Evolutionary conservation across 441 rosid genomes (phyloP).

Genomic region (Isatis lusitanica): DNA sequence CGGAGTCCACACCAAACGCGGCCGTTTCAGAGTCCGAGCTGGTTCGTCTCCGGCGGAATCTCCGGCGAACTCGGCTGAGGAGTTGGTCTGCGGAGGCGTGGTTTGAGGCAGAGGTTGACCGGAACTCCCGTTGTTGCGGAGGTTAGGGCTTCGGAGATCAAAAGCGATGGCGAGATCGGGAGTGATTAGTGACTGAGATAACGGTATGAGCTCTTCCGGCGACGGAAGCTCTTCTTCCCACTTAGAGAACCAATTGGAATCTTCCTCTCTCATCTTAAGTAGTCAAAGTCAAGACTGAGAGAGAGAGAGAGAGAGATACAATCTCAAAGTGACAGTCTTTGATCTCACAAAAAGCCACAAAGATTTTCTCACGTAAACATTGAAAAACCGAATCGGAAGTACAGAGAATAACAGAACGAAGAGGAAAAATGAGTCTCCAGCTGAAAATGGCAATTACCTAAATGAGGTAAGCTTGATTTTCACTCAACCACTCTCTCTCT

Average conservation of each 20-base stretch:
- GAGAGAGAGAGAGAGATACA: background rate
- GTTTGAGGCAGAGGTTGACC: constrained; percentile 43
- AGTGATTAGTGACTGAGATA: constrained; percentile 82
- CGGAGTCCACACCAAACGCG: constrained; percentile 91
- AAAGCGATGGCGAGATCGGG: constrained; percentile 92
- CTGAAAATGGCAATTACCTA: background rate
- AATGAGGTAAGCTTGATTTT: background rate
- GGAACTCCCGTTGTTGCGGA: constrained; percentile 29
- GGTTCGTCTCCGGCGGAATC: constrained; percentile 64
- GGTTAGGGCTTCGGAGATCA: constrained; percentile 55
- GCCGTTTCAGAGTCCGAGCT: constrained; percentile 79
- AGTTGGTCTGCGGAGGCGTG: constrained; percentile 49
- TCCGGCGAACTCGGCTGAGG: constrained; percentile 49
- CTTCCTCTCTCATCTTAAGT: constrained; percentile 70
- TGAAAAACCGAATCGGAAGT: background rate
- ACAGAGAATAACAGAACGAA: background rate
- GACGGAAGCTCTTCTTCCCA: constrained; percentile 86
- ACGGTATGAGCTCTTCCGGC: constrained; percentile 86
- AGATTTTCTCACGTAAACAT: background rate
- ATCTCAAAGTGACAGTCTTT: constrained; percentile 5
- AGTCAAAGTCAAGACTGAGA: background rate
- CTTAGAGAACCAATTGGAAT: constrained; percentile 66
- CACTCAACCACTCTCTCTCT: background rate
- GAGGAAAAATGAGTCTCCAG: background rate
- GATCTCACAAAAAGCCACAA: background rate